Conservation (phyloP, 495 filamentous ascomycete species). For the Clohesyomyces aquaticus region DNA sequence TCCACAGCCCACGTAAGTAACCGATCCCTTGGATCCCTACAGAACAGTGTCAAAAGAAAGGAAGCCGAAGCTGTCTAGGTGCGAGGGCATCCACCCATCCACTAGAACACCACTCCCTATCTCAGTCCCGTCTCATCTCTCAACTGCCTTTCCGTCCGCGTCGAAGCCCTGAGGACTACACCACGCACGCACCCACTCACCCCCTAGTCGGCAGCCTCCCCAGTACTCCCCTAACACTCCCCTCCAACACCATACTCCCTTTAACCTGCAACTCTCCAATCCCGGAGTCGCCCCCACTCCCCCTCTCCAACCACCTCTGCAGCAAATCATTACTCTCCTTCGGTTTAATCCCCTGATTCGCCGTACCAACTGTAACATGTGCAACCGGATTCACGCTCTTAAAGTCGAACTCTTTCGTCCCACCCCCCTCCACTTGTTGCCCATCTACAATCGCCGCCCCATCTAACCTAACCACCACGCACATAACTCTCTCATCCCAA, state of each 20-base stretch:
- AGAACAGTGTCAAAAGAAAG: too few species aligned
- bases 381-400: slow-evolving; percentile 76
- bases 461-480: slow-evolving; percentile 73
- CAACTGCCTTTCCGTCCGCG: too few species aligned
- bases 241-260: slow-evolving; percentile 48
- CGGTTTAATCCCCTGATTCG: slow-evolving; percentile 72
- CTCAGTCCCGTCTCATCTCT: too few species aligned
- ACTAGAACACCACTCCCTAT: too few species aligned
- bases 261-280: slow-evolving; percentile 47
- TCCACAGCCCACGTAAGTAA: too few species aligned
- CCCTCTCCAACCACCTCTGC: slow-evolving; percentile 63
- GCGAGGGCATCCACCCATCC: too few species aligned
- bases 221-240: slow-evolving; percentile 48
- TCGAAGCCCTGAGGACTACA: too few species aligned
- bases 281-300: slow-evolving; percentile 55
- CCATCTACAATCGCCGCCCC: slow-evolving; percentile 39
- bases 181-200: too few species aligned
- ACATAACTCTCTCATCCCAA: slow-evolving; percentile 84
- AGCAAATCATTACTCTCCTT: slow-evolving; percentile 91
- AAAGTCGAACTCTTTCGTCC: slow-evolving; percentile 57
- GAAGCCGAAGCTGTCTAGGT: too few species aligned
- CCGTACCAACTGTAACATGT: slow-evolving; percentile 89
- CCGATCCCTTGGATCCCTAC: too few species aligned
- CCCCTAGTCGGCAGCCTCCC: too few species aligned
- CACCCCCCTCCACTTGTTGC: slow-evolving; percentile 20